Evolutionary conservation across 805 yeast genomes (phyloP).

Genomic region (Ogataea sp.): DNA sequence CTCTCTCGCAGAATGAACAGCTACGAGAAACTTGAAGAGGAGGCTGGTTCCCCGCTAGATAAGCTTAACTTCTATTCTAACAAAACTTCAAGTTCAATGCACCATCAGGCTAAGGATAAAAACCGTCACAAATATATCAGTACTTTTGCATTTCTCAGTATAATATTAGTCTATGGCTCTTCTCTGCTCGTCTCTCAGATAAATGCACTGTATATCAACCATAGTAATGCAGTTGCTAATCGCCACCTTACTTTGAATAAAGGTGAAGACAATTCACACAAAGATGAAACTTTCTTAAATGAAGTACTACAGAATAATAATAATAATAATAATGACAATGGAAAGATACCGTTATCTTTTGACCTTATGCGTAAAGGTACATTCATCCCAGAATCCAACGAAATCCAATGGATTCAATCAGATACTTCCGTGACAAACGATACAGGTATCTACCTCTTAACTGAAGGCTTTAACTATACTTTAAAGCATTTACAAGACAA

Average conservation of each 20-base stretch:
- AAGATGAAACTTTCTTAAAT: background rate
- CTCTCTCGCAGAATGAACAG: no score
- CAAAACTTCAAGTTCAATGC: no score
- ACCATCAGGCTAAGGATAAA: no score
- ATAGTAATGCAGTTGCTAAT: no score
- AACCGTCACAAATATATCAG: no score
- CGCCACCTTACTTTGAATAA: no score
- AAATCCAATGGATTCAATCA: slow-evolving; percentile 63
- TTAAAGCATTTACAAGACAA: slow-evolving; percentile 46
- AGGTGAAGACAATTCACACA: background rate
- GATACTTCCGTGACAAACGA: slow-evolving; percentile 44
- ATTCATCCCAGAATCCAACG: slow-evolving; percentile 43
- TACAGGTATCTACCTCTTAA: slow-evolving; percentile 58
- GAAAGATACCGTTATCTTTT: slow-evolving; percentile 28
- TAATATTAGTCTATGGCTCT: slow-evolving; percentile 15
- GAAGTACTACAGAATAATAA: background rate
- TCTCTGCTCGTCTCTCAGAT: slow-evolving; percentile 14
- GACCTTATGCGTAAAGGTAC: slow-evolving; percentile 44
- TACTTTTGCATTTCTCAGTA: background rate
- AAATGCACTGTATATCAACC: slow-evolving; percentile 8
- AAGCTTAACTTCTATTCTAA: no score
- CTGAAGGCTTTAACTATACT: slow-evolving; percentile 38
- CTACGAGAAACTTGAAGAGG: no score
- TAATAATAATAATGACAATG: background rate
- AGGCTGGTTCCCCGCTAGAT: no score